A percentile compares a stretch with the other conserved stretches of the same genome.
Conservation (phyloP, 2,329 filamentous ascomycete genomes). For the Colletotrichum sp. region DNA sequence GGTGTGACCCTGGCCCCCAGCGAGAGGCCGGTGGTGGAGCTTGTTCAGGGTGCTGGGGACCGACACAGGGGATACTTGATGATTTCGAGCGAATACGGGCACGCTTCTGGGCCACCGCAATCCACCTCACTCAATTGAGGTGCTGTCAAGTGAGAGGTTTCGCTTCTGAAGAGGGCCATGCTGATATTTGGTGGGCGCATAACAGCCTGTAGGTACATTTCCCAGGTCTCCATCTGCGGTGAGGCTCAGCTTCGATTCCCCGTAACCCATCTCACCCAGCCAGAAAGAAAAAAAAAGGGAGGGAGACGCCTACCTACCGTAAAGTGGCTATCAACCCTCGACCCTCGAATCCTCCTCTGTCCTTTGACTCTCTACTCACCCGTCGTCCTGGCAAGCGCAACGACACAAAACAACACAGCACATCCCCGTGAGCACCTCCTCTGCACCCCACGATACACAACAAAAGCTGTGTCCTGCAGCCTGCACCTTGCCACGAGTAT, state of each 20-base stretch:
- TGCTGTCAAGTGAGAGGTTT: not conserved
- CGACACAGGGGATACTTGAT: not conserved
- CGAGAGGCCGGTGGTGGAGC: not conserved
- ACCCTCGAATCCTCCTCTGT: not conserved
- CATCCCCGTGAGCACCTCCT: not conserved
- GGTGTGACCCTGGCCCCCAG: not conserved
- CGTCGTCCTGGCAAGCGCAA: slow-evolving; percentile 3
- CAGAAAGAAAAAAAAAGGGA: slow-evolving; percentile 4
- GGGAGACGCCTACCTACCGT: not conserved
- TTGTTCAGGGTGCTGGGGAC: not conserved
- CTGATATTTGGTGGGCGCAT: not conserved
- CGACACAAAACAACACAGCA: not conserved
- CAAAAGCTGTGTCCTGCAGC: not conserved
- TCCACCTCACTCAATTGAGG: not conserved
- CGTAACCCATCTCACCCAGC: slow-evolving; percentile 8
- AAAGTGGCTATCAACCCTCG: not conserved
- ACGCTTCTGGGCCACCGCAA: not conserved
- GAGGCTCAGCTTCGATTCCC: slow-evolving; percentile 21
- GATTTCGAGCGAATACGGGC: slow-evolving; percentile 11
- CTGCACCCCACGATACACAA: slow-evolving; percentile 8
- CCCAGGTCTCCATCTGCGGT: slow-evolving; percentile 10
- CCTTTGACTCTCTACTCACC: not conserved
- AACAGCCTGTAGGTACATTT: slow-evolving; percentile 3
- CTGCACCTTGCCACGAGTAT: not conserved
- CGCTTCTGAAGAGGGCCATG: not conserved